A percentile compares a stretch with the other conserved stretches of the same genome.
Conservation (phyloP, 805 yeast genomes). For the Lachancea nothofagi region DNA sequence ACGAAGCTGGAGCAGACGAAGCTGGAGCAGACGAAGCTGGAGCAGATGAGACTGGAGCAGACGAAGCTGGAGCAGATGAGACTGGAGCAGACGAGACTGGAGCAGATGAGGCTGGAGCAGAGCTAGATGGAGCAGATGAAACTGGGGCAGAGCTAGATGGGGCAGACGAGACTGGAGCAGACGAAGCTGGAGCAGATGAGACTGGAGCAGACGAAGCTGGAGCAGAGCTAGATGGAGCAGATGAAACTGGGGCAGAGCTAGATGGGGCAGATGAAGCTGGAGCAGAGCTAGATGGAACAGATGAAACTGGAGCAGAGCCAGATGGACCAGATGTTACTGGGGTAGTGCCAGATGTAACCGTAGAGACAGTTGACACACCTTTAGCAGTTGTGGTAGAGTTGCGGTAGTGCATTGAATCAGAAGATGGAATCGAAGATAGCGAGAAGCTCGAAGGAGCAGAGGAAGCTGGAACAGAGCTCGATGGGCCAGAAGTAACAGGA, state of each 20-base stretch:
- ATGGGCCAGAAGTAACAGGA: too few species aligned
- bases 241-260: too few species aligned
- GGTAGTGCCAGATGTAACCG: neutral
- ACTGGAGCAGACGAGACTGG: slow-evolving; percentile 7
- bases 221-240: slow-evolving; percentile 7
- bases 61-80: slow-evolving; percentile 4
- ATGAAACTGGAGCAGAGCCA: neutral
- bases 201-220: slow-evolving; percentile 8
- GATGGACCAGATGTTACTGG: slow-evolving; percentile 1
- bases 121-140: slow-evolving; percentile 2
- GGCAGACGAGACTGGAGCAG: slow-evolving; percentile 5
- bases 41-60: slow-evolving; percentile 8
- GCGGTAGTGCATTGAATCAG: too few species aligned
- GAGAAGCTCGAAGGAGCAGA: too few species aligned
- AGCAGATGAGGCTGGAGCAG: slow-evolving; percentile 3
- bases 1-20: slow-evolving; percentile 5
- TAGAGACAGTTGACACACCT: too few species aligned
- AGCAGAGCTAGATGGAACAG: neutral
- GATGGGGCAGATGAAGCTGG: slow-evolving; percentile 1
- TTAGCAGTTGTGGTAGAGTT: too few species aligned
- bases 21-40: slow-evolving; percentile 7
- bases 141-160: slow-evolving; percentile 5
- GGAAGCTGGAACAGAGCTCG: too few species aligned
- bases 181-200: slow-evolving; percentile 6
- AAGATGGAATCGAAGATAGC: too few species aligned